phyloP scores from a whole-genome alignment of 352 stramenopile species.

The Globisporangium takayamanum region DNA sequence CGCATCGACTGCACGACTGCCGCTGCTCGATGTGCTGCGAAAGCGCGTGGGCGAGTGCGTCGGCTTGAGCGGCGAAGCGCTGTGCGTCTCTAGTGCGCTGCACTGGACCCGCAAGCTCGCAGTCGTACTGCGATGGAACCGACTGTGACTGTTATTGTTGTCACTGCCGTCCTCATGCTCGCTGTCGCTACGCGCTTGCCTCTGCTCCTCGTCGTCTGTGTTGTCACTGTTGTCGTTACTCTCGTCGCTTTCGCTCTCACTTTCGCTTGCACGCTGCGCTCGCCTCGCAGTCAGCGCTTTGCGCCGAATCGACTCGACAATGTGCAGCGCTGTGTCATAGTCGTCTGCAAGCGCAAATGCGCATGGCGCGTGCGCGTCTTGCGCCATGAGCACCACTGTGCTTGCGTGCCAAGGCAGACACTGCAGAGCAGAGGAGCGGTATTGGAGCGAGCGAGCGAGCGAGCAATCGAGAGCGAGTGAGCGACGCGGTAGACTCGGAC shows the following conservation, averaged over 20 bases:
- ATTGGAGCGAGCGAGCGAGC: neutral
- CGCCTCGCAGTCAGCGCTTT: slow-evolving; percentile 9
- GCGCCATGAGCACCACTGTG: slow-evolving; percentile 4
- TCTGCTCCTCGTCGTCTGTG: neutral
- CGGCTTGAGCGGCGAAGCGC: neutral
- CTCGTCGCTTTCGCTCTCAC: neutral
- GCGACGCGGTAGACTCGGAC: neutral
- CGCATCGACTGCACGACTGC: neutral
- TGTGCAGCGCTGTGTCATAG: slow-evolving; percentile 16
- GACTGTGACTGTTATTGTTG: neutral
- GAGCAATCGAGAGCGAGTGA: neutral
- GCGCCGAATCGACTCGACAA: slow-evolving; percentile 15
- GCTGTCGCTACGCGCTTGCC: neutral
- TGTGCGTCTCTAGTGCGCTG: neutral
- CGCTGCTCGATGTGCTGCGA: neutral
- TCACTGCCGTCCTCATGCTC: neutral
- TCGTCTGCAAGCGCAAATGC: slow-evolving; percentile 1
- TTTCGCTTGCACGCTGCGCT: neutral
- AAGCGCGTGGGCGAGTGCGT: neutral
- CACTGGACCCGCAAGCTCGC: neutral
- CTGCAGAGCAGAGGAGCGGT: neutral
- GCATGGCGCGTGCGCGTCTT: neutral
- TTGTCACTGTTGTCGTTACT: neutral
- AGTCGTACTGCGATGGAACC: neutral
- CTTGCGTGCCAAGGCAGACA: neutral